Evolutionary conservation across 1,284 basidiomycete genomes (phyloP).

Genomic region (Neolentinus lepideus): DNA sequence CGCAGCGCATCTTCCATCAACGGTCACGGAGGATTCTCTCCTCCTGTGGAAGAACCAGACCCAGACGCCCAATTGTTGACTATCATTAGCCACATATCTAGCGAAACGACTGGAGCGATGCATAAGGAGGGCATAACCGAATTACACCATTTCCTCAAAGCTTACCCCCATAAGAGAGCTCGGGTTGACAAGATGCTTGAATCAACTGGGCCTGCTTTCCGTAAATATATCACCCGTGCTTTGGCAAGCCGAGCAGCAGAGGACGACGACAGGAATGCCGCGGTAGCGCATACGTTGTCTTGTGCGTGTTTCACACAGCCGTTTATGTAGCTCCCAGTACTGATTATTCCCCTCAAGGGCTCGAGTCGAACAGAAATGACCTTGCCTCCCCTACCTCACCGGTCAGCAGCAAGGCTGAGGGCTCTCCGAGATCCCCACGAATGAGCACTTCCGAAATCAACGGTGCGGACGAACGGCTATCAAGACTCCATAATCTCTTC

Average conservation of each 20-base stretch:
- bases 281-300: constrained; percentile 69
- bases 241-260: constrained; percentile 79
- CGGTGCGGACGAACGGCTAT: constrained; percentile 53
- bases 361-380: constrained; percentile 47
- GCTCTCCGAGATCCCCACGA: constrained; percentile 22
- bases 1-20: constrained; percentile 55
- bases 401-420: constrained; percentile 22
- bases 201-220: constrained; percentile 74
- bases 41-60: constrained; percentile 65
- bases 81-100: constrained; percentile 89
- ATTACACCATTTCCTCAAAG: constrained; percentile 90
- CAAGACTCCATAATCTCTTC: constrained; percentile 72
- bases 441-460: constrained; percentile 24
- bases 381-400: constrained; percentile 24
- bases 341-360: constrained; percentile 34
- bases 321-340: not conserved
- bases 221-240: constrained; percentile 80
- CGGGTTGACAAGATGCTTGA: constrained; percentile 84
- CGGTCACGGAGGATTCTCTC: constrained; percentile 36
- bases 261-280: constrained; percentile 72
- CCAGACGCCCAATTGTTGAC: constrained; percentile 72
- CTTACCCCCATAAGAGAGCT: constrained; percentile 81
- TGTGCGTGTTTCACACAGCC: constrained; percentile 39
- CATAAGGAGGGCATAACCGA: constrained; percentile 94
- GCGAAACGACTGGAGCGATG: constrained; percentile 76